A percentile compares a stretch with the other conserved stretches of the same genome.
Evolutionary conservation across 352 stramenopile genomes (phyloP).

Genomic region (Paralagenidium karlingii): DNA sequence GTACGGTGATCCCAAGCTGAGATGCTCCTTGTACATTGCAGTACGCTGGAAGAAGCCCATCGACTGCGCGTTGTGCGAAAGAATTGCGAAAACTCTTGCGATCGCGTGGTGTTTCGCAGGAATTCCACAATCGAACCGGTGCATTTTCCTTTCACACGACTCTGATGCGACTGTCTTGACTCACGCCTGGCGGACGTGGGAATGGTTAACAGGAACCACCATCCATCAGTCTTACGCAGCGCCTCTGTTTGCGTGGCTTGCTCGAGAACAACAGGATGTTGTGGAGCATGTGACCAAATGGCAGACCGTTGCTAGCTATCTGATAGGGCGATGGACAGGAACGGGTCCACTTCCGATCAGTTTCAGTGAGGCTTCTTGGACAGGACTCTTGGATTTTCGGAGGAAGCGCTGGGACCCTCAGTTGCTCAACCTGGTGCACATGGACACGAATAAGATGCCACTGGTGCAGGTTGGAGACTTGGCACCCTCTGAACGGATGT

Average conservation of each 20-base stretch:
- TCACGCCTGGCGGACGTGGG: not conserved
- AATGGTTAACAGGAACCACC: constrained; percentile 25
- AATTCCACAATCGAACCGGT: constrained; percentile 63
- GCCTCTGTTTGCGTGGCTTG: constrained; percentile 75
- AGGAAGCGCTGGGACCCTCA: constrained; percentile 72
- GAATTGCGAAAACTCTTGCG: constrained; percentile 28
- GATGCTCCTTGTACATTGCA: constrained; percentile 15
- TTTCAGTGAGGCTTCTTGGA: constrained; percentile 92
- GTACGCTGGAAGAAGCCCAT: constrained; percentile 42
- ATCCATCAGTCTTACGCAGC: constrained; percentile 86
- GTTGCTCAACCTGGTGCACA: constrained; percentile 60
- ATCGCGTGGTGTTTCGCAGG: constrained; percentile 21
- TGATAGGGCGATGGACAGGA: constrained; percentile 81
- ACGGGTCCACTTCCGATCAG: constrained; percentile 63
- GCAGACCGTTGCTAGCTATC: constrained; percentile 84
- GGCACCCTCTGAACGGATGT: no score
- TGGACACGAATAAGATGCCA: constrained; percentile 61
- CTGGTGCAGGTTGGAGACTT: no score
- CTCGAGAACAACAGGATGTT: constrained; percentile 27
- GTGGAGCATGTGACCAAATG: constrained; percentile 60
- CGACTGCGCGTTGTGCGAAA: constrained; percentile 31
- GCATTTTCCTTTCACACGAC: not conserved
- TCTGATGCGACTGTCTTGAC: not conserved
- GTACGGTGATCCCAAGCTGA: not conserved
- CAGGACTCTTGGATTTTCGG: constrained; percentile 86